Base-by-base conservation (phyloP, 1,139 yeast species). In the Zygotorulaspora mrakii region DNA sequence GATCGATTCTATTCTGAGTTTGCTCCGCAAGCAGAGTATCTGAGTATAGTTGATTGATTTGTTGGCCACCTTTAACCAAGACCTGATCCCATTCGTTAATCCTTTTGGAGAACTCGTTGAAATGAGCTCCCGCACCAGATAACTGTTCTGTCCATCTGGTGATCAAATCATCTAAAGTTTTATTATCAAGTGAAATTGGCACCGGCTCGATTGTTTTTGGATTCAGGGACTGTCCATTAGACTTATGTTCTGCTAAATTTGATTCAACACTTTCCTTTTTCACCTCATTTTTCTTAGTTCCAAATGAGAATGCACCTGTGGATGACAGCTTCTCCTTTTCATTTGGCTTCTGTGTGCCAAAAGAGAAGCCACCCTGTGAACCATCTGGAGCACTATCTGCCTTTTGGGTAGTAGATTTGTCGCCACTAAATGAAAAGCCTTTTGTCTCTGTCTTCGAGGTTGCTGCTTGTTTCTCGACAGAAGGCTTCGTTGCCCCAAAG, bases 111-210 rank as follows among this genome's bases (percentile, higher is more conserved):
- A 85, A 94, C n/a, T 73, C 64, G 46, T 82, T 82, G 65, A 89
- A 91, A 25, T 85, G 80, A 20, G 73, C 71, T 1, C 91, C 76
- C 0, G 94, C 79, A 16, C 76, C 73, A 3, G 89, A 72, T 46
- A 91, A 67, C 53, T 94, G 95, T 43, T 79, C 77, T 1, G 96
- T 84, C 99, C 98, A 94, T 64, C 84, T 88, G 22, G 88, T 77
- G 37, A 94, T 84, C 49, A 91, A 74, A 60, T 91, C 98, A 55
- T 91, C 98, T 60, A 94, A 70, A 1, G 96, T 87, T 60, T 87
- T 87, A 66, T 91, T 91, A 54, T 85, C 88, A 36, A 94, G 73
- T 7, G 95, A 82, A 3, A 87, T 77, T 18, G 88, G 84, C 37
- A 77, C 72, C 11, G 87, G 81, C 50, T 77, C 79, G 17, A 80